A percentile compares a stretch with the other conserved stretches of the same genome.
phyloP scores from a whole-genome alignment of 2,329 filamentous ascomycete species.

The Apiospora malaysiana region DNA sequence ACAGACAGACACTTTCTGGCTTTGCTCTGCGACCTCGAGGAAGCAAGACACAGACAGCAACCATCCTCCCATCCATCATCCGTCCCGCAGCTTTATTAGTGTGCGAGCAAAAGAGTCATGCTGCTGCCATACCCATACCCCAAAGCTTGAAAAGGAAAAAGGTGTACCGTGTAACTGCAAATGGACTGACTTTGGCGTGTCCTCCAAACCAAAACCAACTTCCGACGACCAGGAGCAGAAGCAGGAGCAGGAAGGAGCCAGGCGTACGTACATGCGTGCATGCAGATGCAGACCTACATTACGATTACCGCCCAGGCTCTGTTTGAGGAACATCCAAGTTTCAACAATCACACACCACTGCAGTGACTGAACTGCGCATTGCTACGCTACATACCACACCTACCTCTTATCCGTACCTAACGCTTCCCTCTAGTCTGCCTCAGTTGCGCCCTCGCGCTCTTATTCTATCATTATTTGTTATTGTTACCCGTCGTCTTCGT shows the following conservation, averaged over 20 bases:
- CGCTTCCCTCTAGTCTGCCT: neutral
- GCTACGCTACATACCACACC: neutral
- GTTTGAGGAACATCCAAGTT: conserved; percentile 19
- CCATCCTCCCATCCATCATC: neutral
- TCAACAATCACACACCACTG: neutral
- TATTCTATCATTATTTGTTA: too few species aligned
- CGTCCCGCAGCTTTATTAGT: neutral
- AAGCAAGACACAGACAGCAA: neutral
- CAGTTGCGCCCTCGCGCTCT: neutral
- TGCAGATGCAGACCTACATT: conserved; percentile 1
- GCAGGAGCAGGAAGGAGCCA: too few species aligned
- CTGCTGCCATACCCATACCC: conserved; percentile 13
- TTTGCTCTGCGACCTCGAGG: neutral
- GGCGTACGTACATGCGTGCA: neutral
- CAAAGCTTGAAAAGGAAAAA: conserved; percentile 1
- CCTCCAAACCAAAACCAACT: conserved; percentile 13
- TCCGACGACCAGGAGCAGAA: conserved; percentile 1
- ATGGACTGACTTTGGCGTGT: conserved; percentile 6
- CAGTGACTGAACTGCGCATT: too few species aligned
- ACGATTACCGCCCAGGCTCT: neutral
- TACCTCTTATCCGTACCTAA: neutral
- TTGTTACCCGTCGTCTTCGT: neutral
- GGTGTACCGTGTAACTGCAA: neutral
- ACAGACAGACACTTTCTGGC: neutral
- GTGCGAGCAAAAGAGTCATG: conserved; percentile 8